phyloP scores from a whole-genome alignment of 2,329 filamentous ascomycete genomes.

The Talaromyces marneffei region DNA sequence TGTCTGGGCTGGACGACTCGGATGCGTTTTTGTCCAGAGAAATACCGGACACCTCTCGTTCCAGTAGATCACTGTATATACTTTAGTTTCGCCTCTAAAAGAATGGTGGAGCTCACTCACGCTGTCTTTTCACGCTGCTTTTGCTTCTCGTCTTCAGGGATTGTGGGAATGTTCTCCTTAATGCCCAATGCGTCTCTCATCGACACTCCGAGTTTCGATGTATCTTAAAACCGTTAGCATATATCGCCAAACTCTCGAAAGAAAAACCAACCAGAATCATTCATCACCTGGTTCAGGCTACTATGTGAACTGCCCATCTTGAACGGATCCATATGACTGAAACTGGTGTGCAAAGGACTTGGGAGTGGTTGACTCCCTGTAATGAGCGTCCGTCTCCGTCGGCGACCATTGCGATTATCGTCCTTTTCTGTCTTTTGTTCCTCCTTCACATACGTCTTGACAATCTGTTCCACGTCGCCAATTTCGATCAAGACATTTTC shows the following conservation, averaged over 20 bases:
- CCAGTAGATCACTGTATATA: constrained; percentile 70
- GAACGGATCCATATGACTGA: constrained; percentile 68
- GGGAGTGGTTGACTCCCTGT: constrained; percentile 95
- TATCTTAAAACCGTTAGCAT: constrained; percentile 50
- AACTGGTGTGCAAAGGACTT: constrained; percentile 87
- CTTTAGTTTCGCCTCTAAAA: not conserved
- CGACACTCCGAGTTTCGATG: constrained; percentile 45
- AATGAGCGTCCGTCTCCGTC: constrained; percentile 86
- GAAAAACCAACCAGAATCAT: constrained; percentile 54
- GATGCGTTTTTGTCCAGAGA: constrained; percentile 71
- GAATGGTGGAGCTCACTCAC: constrained; percentile 54
- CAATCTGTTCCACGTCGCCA: constrained; percentile 96
- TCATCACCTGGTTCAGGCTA: constrained; percentile 79
- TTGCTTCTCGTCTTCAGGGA: constrained; percentile 56
- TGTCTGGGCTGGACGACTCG: constrained; percentile 19
- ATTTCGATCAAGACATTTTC: constrained; percentile 99
- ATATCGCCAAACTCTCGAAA: constrained; percentile 15
- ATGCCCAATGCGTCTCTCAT: constrained; percentile 51
- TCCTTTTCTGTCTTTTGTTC: constrained; percentile 59
- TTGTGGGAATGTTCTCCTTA: constrained; percentile 37
- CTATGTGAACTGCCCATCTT: constrained; percentile 58
- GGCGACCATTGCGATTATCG: constrained; percentile 83
- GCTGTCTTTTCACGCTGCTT: constrained; percentile 88
- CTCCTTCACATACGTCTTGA: constrained; percentile 89
- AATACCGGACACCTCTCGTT: constrained; percentile 89